Conservation (phyloP, 352 stramenopile genomes). For the Saprolegnia parasitica region DNA sequence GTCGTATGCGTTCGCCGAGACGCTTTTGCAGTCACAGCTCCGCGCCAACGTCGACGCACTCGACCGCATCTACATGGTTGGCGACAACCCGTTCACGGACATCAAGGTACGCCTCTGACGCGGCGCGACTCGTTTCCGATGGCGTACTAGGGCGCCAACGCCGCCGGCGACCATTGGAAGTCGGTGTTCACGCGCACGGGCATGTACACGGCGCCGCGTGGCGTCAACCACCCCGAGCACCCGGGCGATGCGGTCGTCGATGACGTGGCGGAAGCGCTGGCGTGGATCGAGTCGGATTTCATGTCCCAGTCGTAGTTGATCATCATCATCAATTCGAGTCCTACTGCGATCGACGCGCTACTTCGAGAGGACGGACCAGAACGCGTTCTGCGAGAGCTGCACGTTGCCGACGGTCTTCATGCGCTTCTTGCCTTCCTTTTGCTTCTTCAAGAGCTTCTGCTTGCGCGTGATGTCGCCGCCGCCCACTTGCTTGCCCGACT, state of each 20-base stretch:
- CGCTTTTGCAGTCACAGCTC: conserved; percentile 59
- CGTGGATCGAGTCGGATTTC: conserved; percentile 79
- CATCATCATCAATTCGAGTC: not conserved
- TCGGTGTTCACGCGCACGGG: conserved; percentile 79
- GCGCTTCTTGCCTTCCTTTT: conserved; percentile 98
- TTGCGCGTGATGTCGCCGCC: conserved; percentile 97
- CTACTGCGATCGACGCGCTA: conserved; percentile 32
- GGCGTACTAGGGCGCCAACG: conserved; percentile 47
- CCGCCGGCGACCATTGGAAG: conserved; percentile 68
- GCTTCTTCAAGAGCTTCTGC: conserved; percentile 99
- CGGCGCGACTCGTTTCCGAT: too few relatives aligned
- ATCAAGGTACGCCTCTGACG: conserved; percentile 50
- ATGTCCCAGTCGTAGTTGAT: not conserved
- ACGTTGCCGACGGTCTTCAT: conserved; percentile 96
- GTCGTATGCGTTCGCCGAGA: conserved; percentile 73
- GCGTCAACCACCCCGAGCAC: conserved; percentile 53
- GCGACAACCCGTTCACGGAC: conserved; percentile 78
- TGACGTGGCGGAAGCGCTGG: conserved; percentile 60
- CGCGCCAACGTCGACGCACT: conserved; percentile 39
- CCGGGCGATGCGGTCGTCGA: conserved; percentile 64
- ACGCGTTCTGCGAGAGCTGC: conserved; percentile 95
- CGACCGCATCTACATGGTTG: conserved; percentile 81
- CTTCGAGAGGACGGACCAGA: conserved; percentile 96
- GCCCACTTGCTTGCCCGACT: conserved; percentile 94
- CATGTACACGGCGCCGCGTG: conserved; percentile 57